Percentiles rank a stretch among this genome's conserved stretches.
phyloP scores from a whole-genome alignment of 129 eudicot species.

The Gnaphalium uliginosum region DNA sequence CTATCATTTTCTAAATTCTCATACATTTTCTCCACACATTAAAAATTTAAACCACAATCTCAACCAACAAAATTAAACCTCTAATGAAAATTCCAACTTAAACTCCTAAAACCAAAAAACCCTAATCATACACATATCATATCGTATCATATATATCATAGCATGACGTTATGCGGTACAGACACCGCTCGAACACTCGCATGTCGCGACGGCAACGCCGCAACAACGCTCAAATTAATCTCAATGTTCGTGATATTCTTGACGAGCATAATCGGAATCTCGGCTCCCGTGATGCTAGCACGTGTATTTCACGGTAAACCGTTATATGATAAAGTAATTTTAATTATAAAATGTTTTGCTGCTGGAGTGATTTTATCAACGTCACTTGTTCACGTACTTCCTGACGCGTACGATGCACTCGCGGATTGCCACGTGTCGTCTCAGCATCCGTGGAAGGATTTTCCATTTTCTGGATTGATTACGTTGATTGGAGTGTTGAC shows the following conservation, averaged over 20 bases:
- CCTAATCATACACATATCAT: neutral
- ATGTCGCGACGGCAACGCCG: constrained; percentile 66
- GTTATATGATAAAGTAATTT: constrained; percentile 54
- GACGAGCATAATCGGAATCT: constrained; percentile 64
- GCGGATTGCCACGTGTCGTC: constrained; percentile 59
- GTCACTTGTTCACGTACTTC: constrained; percentile 77
- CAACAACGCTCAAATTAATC: constrained; percentile 52
- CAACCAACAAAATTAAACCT: neutral
- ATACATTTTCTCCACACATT: constrained; percentile 17
- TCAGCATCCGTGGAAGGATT: constrained; percentile 78
- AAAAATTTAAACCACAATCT: neutral
- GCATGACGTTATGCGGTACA: constrained; percentile 41
- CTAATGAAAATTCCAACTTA: neutral
- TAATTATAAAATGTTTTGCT: constrained; percentile 74
- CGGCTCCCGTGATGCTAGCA: constrained; percentile 60
- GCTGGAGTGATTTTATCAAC: constrained; percentile 86
- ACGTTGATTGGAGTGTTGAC: constrained; percentile 60
- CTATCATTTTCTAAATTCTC: neutral
- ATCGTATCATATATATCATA: neutral
- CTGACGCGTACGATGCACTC: constrained; percentile 74
- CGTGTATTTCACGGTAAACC: constrained; percentile 67
- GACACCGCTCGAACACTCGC: constrained; percentile 45
- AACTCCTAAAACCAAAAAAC: neutral
- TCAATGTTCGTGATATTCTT: constrained; percentile 55
- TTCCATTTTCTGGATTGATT: constrained; percentile 68